Percentiles rank a stretch among this genome's conserved stretches.
These are phyloP conservation scores for Puccinia novopanici DNA, from an alignment of 1,284 basidiomycete species.

Conservation along the genomic window DNA sequence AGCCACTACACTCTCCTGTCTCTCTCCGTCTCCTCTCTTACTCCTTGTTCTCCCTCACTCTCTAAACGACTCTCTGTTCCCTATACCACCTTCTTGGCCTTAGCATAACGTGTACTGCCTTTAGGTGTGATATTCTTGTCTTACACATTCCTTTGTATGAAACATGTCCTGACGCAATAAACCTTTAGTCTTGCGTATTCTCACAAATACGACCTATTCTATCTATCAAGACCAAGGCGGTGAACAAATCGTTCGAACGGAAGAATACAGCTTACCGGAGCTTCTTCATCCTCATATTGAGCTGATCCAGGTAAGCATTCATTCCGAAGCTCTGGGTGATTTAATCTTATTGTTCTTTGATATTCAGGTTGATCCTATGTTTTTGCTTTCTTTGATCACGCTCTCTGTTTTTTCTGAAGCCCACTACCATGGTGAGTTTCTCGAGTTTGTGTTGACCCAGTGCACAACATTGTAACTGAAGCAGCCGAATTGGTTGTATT, in stretches of 20 bases:
- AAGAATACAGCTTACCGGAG: slow-evolving; percentile 40
- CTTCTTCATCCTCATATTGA: slow-evolving; percentile 44
- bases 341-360: neutral
- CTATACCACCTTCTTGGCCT: no score
- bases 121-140: no score
- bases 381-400: neutral
- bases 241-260: slow-evolving; percentile 38
- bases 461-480: neutral
- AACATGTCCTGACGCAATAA: no score
- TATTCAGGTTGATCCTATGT: neutral
- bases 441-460: neutral
- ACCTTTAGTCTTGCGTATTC: no score
- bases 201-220: slow-evolving; percentile 41
- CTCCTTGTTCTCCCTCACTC: no score
- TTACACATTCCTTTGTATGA: no score
- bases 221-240: slow-evolving; percentile 27
- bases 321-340: neutral
- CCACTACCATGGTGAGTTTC: slow-evolving; percentile 49
- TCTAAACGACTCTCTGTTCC: no score
- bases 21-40: no score
- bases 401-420: slow-evolving; percentile 1
- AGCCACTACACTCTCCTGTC: no score
- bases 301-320: slow-evolving; percentile 37
- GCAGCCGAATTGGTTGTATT: neutral
- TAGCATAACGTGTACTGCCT: no score